Evolutionary conservation across 768 basidiomycete genomes (phyloP).

Genomic region (Strobilomyces echinocephalus): DNA sequence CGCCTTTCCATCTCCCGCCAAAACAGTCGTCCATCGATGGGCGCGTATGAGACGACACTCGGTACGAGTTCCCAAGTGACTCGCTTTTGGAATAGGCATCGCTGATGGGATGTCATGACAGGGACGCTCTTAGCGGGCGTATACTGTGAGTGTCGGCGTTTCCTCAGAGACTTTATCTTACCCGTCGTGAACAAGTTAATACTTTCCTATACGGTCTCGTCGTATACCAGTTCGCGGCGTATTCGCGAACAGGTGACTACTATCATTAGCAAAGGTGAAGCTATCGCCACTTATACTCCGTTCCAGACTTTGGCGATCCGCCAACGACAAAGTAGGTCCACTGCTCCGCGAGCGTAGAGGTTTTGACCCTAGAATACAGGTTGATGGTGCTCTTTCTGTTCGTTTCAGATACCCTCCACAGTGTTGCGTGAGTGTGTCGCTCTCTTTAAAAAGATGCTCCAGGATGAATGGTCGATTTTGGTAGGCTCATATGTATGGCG

Average conservation of each 20-base stretch:
- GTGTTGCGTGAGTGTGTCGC: neutral
- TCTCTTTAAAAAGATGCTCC: neutral
- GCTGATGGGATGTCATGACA: neutral
- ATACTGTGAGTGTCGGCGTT: neutral
- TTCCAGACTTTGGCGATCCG: neutral
- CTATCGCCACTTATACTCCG: neutral
- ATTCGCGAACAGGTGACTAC: neutral
- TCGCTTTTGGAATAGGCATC: neutral
- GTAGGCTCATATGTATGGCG: neutral
- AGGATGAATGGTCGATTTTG: conserved; percentile 3
- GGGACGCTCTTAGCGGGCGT: neutral
- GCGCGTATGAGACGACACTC: neutral
- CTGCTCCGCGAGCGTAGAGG: no score
- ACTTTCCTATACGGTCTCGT: conserved; percentile 36
- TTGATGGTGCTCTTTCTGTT: neutral
- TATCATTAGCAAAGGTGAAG: neutral
- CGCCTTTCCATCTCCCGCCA: no score
- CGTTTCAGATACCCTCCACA: neutral
- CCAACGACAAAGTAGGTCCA: neutral
- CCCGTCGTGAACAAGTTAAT: neutral
- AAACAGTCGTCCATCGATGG: neutral
- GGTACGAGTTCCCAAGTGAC: neutral
- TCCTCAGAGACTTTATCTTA: neutral
- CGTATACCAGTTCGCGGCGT: neutral
- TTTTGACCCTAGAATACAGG: neutral